Evolutionary conservation across 441 rosid genomes (phyloP), one percentile per base, ranked within the genome.

Genomic region (Gossypium schwendimanii): DNA sequence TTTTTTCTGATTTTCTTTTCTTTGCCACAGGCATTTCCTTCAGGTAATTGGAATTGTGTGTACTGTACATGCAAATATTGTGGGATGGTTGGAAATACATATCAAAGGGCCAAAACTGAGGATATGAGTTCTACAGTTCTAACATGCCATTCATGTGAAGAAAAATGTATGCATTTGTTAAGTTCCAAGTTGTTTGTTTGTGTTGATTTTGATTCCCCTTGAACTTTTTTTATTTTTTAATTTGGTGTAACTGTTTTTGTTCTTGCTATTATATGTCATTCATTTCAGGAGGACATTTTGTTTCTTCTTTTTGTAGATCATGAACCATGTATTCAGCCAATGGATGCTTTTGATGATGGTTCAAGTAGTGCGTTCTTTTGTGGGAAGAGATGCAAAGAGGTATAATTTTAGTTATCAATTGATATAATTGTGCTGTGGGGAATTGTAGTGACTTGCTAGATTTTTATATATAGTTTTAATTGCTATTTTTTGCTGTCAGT

Each of bases 31-130:
- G 87, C 78, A 69, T 89, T 91, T 72, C 98, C 99, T 78, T 83
- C 87, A 55, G 96, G 96, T 68, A 81, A 86, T 55, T 95, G 99
- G 99, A 84, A 85, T 76, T 95, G 98, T 82, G 77, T 88, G 73
- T 85, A 84, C 80, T 95, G 99, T 87, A 84, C 88, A 21, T 95
- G 99, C 83, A 93, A 95, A 84, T 87, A 83, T 80, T 93, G 99
- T 80, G 97, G 95, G 73, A 75, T 69, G 73, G 79, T 75, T 76
- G 79, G 79, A 62, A 83, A 78, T 73, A 78, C 75, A 70, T 45
- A 71, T 58, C 84, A 74, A 72, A 73, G 54, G 63, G 75, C 71
- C 31, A 78, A 75, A 64, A 63, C 74, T 57, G 77, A 62, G 69
- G 78, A 75, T 68, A 63, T 74, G 66, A 65, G 69, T 24, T 47